Base-by-base conservation (phyloP, 371 early-diverging fungal genomes). In the Basidiobolus meristosporus region DNA sequence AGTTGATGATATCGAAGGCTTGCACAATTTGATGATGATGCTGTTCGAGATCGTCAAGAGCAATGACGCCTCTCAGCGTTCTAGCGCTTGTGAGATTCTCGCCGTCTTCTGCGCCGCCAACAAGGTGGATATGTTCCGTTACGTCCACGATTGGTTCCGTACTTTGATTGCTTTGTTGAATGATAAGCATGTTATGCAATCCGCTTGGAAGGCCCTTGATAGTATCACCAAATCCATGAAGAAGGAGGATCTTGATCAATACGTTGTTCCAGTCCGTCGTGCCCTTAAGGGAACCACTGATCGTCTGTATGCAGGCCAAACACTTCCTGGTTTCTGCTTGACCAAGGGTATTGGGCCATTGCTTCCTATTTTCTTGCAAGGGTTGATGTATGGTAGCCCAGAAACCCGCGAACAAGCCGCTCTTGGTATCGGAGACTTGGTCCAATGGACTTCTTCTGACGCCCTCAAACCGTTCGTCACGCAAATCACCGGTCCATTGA, bases 401-500 rank as follows among this genome's bases (percentile, higher is more conserved):
- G 85, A 87, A 37, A 63, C 70, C 19, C 82, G 91, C 36, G 93
- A 92, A 54, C 77, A 74, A 28, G 66, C 90, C 14, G 89, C 90
- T 14, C 59, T 77, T 23, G 83, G 78, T 19, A 65, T 90, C 50
- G 72, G 84, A 36, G 86, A 87, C 39, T 53, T 90, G 51, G 70
- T 87, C 36, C 60, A 64, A 22, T 66, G 77, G 19, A 84, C 87
- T 2, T 65, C 74, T 7, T 57, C 74, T 2, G 70, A 70, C 14
- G 82, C 82, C 2, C 65, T 96, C 35, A 77, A 78, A 42, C 82
- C 89, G 33, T 92, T 79, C 57, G 89, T 90, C 32, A 91, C 90
- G 2, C 85, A 82, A 48, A 87, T 96, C 37, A 86, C 95, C 3
- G 98, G 98, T 42, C 92, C 96, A 18, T 68, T 96, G 36, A 97